Base-by-base conservation (phyloP, 305 asterid genomes). In the Petunia hybrid region DNA sequence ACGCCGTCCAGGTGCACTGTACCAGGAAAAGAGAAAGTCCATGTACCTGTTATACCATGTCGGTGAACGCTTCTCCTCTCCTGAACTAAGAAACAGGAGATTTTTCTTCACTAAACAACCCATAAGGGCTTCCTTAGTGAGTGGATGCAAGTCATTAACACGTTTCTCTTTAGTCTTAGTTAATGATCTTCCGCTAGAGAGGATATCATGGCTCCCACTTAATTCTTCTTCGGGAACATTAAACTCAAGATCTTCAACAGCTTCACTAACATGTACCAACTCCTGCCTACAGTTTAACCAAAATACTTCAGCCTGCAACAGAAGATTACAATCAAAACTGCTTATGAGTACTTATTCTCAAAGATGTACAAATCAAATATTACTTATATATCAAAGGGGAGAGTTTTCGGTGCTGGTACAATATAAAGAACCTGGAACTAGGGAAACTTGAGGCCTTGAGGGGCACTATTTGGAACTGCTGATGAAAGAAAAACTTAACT, bases 271-370 rank as follows among this genome's bases (percentile, higher is more conserved):
- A 81, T 78, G 88, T 65, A 84, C 63, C 84, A 93, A 86, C 85
- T 93, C 94, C 35, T 61, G 85, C 86, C 82, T 80, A 85, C 99
- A 96, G 74, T 88, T 87, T 59, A 75, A 80, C 89, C 82, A 87
- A 80, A 93, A 65, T 66, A 89, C 79, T 39, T 89, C 95, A 82
- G 92, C 98, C 97, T 95, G 95, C 94, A 88, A 78, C 46, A 71
- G 78, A 82, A 80, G 56, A 76, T 68, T 81, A 41, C 55, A 75
- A 81, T 84, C 81, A 78, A 81, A 89, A 61, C 75, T 14, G 45
- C 74, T 78, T 78, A 1, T 22, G 68, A 67, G 67, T 59, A 59
- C 64, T 22, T 22, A 41, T 51, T 10, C 43, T 59, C 60, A 77
- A 41, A 75, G 31, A 63, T 14, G 1, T 13, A 45, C 36, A 78